Percentiles rank a stretch among this genome's conserved stretches.
These are phyloP conservation scores for Mycocentrospora acerina DNA, from an alignment of 2,329 filamentous ascomycete genomes.

Conservation along the genomic window DNA sequence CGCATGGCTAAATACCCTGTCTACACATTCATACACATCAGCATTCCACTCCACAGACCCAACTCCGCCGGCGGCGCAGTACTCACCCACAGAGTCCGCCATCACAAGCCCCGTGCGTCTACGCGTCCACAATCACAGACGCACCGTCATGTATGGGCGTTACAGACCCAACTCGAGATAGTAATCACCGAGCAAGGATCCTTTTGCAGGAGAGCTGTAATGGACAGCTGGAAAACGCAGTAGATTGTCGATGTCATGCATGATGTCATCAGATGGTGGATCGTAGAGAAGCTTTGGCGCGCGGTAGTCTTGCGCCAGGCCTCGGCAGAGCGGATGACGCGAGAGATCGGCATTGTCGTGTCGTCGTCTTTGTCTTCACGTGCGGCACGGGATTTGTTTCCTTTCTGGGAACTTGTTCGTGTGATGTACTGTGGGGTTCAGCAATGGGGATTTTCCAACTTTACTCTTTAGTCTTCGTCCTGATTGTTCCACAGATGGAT, in stretches of 20 bases:
- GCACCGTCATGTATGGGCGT: constrained; percentile 14
- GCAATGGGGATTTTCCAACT: too few relatives aligned
- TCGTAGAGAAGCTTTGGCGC: too few relatives aligned
- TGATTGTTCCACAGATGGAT: too few relatives aligned
- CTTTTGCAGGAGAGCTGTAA: not conserved
- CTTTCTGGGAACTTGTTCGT: too few relatives aligned
- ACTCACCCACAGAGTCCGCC: constrained; percentile 47
- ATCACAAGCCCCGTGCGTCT: constrained; percentile 31
- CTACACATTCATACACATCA: constrained; percentile 49
- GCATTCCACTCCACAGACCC: constrained; percentile 1
- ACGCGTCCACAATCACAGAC: constrained; percentile 18
- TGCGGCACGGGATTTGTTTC: too few relatives aligned
- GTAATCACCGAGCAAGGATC: not conserved
- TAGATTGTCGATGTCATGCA: constrained; percentile 9
- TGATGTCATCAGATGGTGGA: constrained; percentile 16
- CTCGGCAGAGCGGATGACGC: too few relatives aligned
- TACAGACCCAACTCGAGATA: not conserved
- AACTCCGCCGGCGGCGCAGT: not conserved
- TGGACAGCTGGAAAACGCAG: not conserved
- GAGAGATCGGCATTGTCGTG: too few relatives aligned
- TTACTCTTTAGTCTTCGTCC: too few relatives aligned
- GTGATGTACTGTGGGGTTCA: too few relatives aligned
- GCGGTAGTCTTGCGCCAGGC: too few relatives aligned
- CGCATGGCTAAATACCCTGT: constrained; percentile 97
- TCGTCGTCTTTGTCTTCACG: too few relatives aligned